A percentile compares a stretch with the other conserved stretches of the same genome.
Evolutionary conservation across 2,329 filamentous ascomycete genomes (phyloP).

Genomic region (Plectosphaerella cucumerina): DNA sequence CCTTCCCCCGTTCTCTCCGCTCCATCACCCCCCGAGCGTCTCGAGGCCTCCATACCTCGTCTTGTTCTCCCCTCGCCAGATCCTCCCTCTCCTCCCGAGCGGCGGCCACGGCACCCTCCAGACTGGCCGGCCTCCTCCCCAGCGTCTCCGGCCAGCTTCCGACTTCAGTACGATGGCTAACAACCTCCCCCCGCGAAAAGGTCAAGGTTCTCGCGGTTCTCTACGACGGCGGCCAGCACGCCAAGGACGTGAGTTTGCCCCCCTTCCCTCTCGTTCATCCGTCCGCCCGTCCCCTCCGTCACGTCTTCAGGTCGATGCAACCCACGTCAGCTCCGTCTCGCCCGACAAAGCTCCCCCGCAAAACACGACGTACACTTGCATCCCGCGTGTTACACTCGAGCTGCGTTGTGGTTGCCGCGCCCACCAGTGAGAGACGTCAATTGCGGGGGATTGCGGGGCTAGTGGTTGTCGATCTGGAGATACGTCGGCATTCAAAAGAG

Average conservation of each 20-base stretch:
- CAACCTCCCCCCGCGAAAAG: constrained; percentile 47
- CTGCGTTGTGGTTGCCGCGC: background rate
- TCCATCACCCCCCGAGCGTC: constrained; percentile 17
- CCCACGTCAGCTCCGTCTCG: background rate
- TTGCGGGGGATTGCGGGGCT: background rate
- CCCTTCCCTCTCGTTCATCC: background rate
- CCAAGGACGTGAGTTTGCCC: constrained; percentile 65
- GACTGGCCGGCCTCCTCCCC: constrained; percentile 18
- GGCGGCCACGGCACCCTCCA: constrained; percentile 12
- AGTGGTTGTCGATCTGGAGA: constrained; percentile 2
- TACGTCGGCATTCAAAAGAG: constrained; percentile 4
- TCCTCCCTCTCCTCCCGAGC: constrained; percentile 13
- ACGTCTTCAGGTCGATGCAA: constrained; percentile 1
- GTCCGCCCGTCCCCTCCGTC: too few relatives aligned
- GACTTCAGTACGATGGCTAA: constrained; percentile 58
- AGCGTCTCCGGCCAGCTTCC: constrained; percentile 23
- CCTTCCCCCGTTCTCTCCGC: constrained; percentile 21
- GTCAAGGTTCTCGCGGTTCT: constrained; percentile 93
- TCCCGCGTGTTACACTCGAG: too few relatives aligned
- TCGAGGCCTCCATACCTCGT: constrained; percentile 20
- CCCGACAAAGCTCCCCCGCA: background rate
- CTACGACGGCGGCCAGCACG: constrained; percentile 89
- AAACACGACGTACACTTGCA: too few relatives aligned
- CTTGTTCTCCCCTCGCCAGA: constrained; percentile 9
- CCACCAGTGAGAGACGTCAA: background rate